phyloP scores from a whole-genome alignment of 1,284 basidiomycete species.

The Pascua sp. region DNA sequence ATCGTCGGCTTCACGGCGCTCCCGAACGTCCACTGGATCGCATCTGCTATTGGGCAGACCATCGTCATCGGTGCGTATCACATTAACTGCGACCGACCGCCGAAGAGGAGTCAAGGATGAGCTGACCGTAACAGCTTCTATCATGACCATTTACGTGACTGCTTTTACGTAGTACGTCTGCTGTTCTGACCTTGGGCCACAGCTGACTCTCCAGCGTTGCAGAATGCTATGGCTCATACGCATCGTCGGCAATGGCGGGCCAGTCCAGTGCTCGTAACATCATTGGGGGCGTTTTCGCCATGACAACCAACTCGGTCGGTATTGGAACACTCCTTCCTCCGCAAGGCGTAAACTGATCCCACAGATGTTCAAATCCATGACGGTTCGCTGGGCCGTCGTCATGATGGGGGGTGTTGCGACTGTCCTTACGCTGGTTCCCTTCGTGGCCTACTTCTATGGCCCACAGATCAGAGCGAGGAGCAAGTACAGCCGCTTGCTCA shows the following conservation, averaged over 20 bases:
- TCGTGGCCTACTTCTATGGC: conserved; percentile 39
- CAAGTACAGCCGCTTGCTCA: conserved; percentile 36
- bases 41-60: conserved; percentile 56
- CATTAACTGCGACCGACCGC: background rate
- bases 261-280: conserved; percentile 17
- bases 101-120: background rate
- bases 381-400: conserved; percentile 15
- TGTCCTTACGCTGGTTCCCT: conserved; percentile 36
- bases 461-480: conserved; percentile 37
- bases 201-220: conserved; percentile 2
- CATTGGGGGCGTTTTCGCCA: conserved; percentile 11
- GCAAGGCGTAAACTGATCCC: background rate
- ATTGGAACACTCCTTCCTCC: background rate
- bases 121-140: conserved; percentile 1
- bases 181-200: background rate
- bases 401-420: conserved; percentile 18
- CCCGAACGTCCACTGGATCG: conserved; percentile 35
- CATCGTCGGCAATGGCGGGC: conserved; percentile 12
- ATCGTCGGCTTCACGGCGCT: conserved; percentile 46
- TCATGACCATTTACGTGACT: conserved; percentile 19
- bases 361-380: conserved; percentile 15
- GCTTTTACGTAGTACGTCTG: conserved; percentile 8
- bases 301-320: conserved; percentile 25
- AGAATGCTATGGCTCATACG: conserved; percentile 22
- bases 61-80: conserved; percentile 46